Evolutionary conservation across 345 rosid genomes (phyloP).

Genomic region (Rhodamnia argentea): DNA sequence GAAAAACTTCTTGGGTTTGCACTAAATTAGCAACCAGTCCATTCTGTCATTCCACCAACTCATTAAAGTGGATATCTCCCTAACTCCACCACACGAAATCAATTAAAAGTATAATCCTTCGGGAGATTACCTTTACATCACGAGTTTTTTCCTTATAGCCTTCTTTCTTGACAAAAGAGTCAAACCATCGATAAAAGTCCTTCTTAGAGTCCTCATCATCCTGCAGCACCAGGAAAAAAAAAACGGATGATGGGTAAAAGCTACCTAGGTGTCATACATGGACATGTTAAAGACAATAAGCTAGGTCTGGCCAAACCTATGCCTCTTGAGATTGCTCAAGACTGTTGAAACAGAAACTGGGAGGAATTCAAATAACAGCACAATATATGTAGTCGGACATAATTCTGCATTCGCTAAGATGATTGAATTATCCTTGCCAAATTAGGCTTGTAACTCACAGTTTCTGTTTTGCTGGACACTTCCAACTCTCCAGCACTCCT

Average conservation of each 20-base stretch:
- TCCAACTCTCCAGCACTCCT: constrained; percentile 10
- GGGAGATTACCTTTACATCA: constrained; percentile 57
- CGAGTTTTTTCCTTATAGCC: constrained; percentile 64
- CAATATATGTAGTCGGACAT: background rate
- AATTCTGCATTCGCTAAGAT: background rate
- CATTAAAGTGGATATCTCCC: background rate
- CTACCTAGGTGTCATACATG: background rate
- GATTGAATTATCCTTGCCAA: background rate
- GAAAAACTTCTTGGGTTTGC: background rate
- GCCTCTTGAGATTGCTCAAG: background rate
- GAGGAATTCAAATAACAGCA: background rate
- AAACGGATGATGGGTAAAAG: background rate
- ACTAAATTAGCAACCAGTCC: background rate
- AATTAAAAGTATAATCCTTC: background rate
- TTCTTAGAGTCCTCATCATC: constrained; percentile 94
- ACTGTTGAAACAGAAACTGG: background rate
- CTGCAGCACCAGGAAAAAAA: constrained; percentile 14
- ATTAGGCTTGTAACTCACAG: background rate
- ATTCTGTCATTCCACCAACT: background rate
- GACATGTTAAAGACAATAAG: background rate
- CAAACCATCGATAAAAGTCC: constrained; percentile 71
- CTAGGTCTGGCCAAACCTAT: background rate
- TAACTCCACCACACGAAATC: background rate
- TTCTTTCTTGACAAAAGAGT: constrained; percentile 75
- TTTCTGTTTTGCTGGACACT: background rate